Conservation (phyloP, 176 grass and related monocot genomes). For the Ampelocalamus luodianensis region DNA sequence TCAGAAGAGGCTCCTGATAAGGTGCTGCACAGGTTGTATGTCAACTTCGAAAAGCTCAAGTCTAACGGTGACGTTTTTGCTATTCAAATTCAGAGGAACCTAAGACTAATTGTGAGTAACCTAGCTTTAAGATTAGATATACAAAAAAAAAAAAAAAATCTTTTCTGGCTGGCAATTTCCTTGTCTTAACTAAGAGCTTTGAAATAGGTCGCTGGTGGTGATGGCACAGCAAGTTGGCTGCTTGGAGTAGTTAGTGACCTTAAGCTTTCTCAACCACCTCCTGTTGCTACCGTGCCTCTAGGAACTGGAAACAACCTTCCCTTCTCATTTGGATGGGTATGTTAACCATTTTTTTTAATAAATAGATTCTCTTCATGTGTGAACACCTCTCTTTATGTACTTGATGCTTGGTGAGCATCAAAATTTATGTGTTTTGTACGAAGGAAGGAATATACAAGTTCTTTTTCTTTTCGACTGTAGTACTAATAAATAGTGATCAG, state of each 20-base stretch:
- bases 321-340: slow-evolving; percentile 96
- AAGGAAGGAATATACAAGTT: background rate
- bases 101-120: slow-evolving; percentile 82
- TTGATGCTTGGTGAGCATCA: background rate
- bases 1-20: slow-evolving; percentile 88
- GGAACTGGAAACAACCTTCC: slow-evolving; percentile 98
- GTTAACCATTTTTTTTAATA: background rate
- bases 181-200: slow-evolving; percentile 35
- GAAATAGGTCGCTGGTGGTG: slow-evolving; percentile 93
- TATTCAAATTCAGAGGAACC: slow-evolving; percentile 57
- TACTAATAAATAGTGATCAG: background rate
- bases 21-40: slow-evolving; percentile 79
- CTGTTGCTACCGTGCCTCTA: slow-evolving; percentile 91
- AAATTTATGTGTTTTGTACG: background rate
- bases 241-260: slow-evolving; percentile 97
- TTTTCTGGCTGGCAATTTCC: background rate
- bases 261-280: slow-evolving; percentile 75
- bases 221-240: slow-evolving; percentile 98
- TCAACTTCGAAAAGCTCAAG: slow-evolving; percentile 84
- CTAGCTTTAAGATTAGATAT: slow-evolving; percentile 8
- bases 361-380: background rate
- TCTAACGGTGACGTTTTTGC: slow-evolving; percentile 40
- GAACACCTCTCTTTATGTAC: background rate
- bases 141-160: slow-evolving; percentile 28
- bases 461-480: background rate